phyloP scores from a whole-genome alignment of 768 basidiomycete species.

The Floccularia luteovirens region DNA sequence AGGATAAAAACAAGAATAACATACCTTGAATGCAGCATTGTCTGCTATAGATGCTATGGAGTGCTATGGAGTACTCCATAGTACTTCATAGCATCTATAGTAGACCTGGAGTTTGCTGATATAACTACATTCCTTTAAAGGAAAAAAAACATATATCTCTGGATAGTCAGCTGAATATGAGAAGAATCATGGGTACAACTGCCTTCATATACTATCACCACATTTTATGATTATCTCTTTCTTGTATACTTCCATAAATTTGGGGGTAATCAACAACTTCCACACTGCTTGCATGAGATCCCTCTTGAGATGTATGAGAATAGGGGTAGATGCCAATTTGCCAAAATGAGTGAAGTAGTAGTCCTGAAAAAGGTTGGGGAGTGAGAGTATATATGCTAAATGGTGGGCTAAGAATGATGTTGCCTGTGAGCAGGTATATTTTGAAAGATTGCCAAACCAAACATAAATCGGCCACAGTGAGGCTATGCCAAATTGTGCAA shows the following conservation, averaged over 20 bases:
- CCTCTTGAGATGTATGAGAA: conserved; percentile 18
- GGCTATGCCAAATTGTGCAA: conserved; percentile 16
- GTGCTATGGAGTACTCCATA: no score
- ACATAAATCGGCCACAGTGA: conserved; percentile 19
- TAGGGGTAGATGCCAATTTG: neutral
- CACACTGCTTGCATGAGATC: conserved; percentile 20
- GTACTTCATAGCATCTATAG: no score
- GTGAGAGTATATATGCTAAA: conserved; percentile 25
- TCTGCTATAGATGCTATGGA: no score
- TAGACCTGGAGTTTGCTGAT: no score
- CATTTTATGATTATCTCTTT: conserved; percentile 19
- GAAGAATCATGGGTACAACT: conserved; percentile 17
- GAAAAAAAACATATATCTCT: conserved; percentile 21
- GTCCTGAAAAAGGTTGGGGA: conserved; percentile 17
- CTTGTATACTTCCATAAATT: conserved; percentile 16
- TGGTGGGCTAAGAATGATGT: conserved; percentile 18
- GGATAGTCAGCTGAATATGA: conserved; percentile 24
- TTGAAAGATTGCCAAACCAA: conserved; percentile 23
- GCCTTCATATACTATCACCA: conserved; percentile 16
- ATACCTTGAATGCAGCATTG: no score
- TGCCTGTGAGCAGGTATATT: conserved; percentile 20
- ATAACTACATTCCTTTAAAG: no score
- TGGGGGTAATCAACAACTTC: conserved; percentile 13
- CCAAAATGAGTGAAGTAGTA: neutral
- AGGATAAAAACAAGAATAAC: no score